phyloP scores from a whole-genome alignment of 2,329 filamentous ascomycete genomes.

The Penicillium sp. region DNA sequence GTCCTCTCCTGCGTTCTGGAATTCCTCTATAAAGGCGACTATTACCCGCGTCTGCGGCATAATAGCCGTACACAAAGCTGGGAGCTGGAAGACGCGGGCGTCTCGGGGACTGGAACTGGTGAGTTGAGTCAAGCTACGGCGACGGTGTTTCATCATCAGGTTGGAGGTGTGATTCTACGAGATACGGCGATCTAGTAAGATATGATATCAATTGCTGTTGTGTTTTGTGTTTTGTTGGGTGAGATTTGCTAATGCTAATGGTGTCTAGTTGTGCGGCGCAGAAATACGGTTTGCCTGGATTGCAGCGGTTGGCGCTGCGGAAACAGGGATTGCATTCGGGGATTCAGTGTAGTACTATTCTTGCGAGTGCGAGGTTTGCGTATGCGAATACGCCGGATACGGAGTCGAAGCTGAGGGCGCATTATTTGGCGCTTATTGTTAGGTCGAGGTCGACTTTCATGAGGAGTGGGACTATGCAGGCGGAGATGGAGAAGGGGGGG shows the following conservation, averaged over 20 bases:
- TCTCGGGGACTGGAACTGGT: neutral
- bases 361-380: constrained; percentile 83
- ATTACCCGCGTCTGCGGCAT: constrained; percentile 79
- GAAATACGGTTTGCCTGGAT: constrained; percentile 77
- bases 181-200: constrained; percentile 81
- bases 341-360: constrained; percentile 80
- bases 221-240: no score
- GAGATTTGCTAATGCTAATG: neutral
- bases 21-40: constrained; percentile 92
- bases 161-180: constrained; percentile 72
- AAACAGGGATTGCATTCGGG: constrained; percentile 89
- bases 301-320: constrained; percentile 79
- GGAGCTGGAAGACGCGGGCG: constrained; percentile 69
- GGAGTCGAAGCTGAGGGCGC: constrained; percentile 86
- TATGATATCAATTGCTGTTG: no score
- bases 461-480: constrained; percentile 90
- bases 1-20: constrained; percentile 89
- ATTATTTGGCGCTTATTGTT: constrained; percentile 91
- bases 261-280: constrained; percentile 70
- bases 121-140: constrained; percentile 52
- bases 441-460: constrained; percentile 86
- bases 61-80: constrained; percentile 79
- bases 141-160: constrained; percentile 67
- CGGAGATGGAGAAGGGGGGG: constrained; percentile 87
- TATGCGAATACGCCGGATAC: constrained; percentile 86